These are phyloP conservation scores for Mortierella alpina DNA, from an alignment of 192 early-diverging fungal genomes.

Conservation along the genomic window DNA sequence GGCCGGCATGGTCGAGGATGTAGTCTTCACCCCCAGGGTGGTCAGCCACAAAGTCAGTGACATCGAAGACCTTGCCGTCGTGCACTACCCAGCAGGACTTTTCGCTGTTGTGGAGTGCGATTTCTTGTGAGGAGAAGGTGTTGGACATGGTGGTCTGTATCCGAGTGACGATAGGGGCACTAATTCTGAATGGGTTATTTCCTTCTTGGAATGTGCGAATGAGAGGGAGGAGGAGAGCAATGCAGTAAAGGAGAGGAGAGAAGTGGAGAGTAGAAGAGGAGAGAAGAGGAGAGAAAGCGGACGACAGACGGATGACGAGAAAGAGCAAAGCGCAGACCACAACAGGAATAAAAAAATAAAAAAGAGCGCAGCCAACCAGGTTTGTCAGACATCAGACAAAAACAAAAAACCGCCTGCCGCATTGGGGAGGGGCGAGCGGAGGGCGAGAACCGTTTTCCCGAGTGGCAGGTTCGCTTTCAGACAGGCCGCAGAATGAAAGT, in stretches of 20 bases:
- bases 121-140: slow-evolving; percentile 67
- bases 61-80: slow-evolving; percentile 86
- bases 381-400: too few species aligned
- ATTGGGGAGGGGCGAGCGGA: too few species aligned
- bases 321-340: neutral
- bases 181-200: neutral
- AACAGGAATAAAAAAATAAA: neutral
- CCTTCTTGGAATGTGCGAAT: neutral
- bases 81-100: slow-evolving; percentile 86
- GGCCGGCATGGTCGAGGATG: slow-evolving; percentile 88
- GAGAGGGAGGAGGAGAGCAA: slow-evolving; percentile 1
- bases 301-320: neutral
- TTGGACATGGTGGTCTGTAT: neutral
- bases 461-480: too few species aligned
- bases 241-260: neutral
- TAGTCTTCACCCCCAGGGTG: slow-evolving; percentile 95
- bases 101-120: slow-evolving; percentile 76
- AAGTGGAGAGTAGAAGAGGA: neutral
- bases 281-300: slow-evolving; percentile 4
- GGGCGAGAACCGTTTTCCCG: too few species aligned
- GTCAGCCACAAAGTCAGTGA: slow-evolving; percentile 87
- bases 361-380: neutral
- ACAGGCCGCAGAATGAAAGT: too few species aligned
- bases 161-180: neutral
- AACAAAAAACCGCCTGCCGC: too few species aligned